Conservation (phyloP, 2,329 filamentous ascomycete genomes). For the Huntiella bhutanensis region DNA sequence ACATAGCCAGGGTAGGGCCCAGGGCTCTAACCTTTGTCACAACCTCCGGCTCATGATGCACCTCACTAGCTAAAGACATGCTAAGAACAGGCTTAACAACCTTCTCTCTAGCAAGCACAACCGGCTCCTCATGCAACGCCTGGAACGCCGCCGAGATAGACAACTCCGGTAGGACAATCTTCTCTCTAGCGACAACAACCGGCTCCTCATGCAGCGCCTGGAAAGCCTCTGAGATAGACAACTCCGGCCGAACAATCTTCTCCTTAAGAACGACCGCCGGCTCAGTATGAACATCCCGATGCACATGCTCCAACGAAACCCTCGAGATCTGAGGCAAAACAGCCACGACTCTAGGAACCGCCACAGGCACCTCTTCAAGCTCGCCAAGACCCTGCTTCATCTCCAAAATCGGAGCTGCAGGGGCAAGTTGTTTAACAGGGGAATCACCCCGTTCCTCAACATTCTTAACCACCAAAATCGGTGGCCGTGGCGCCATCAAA, state of each 20-base stretch:
- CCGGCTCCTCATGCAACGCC: neutral
- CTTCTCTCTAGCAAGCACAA: neutral
- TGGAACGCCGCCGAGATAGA: too few relatives aligned
- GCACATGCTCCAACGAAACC: neutral
- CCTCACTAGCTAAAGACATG: neutral
- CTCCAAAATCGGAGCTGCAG: slow-evolving; percentile 2
- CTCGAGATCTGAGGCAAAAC: neutral
- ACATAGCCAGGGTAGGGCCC: slow-evolving; percentile 14
- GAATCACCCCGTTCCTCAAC: slow-evolving; percentile 3
- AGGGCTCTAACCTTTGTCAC: slow-evolving; percentile 7
- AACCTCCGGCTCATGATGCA: slow-evolving; percentile 11
- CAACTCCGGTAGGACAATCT: too few relatives aligned
- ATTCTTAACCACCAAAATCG: slow-evolving; percentile 1
- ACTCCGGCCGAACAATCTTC: too few relatives aligned
- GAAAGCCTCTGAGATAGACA: too few relatives aligned
- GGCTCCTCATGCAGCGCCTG: neutral
- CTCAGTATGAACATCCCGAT: too few relatives aligned
- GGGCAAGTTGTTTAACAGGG: slow-evolving; percentile 1
- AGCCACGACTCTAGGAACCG: neutral
- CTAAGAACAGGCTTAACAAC: neutral
- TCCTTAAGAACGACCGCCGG: too few relatives aligned
- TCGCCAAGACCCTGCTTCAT: neutral
- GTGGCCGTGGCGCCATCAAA: neutral
- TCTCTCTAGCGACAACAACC: neutral
- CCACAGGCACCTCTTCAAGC: neutral